phyloP scores from a whole-genome alignment of 2,329 filamentous ascomycete genomes.

The Huntiella moniliformis region DNA sequence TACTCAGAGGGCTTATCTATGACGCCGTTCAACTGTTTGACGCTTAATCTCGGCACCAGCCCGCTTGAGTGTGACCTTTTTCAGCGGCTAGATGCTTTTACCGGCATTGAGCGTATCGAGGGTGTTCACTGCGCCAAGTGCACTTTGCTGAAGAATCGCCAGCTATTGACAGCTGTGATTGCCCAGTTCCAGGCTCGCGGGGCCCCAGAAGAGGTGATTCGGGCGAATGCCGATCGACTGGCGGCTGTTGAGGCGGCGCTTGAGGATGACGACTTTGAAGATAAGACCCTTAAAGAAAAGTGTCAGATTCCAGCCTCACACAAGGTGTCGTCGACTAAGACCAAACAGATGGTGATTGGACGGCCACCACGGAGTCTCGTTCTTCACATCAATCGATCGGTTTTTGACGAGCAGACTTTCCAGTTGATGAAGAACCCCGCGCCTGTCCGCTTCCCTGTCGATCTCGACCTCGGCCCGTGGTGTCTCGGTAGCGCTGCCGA shows the following conservation, averaged over 20 bases:
- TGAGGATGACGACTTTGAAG: slow-evolving; percentile 63
- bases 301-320: slow-evolving; percentile 49
- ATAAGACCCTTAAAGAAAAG: slow-evolving; percentile 40
- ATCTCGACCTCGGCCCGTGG: slow-evolving; percentile 67
- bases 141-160: slow-evolving; percentile 46
- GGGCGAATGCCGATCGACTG: slow-evolving; percentile 36
- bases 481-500: slow-evolving; percentile 43
- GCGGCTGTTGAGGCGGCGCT: slow-evolving; percentile 50
- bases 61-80: slow-evolving; percentile 48
- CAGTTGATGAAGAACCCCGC: slow-evolving; percentile 69
- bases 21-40: slow-evolving; percentile 87
- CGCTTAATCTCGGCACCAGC: slow-evolving; percentile 55
- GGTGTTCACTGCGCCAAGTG: slow-evolving; percentile 86
- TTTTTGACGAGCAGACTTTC: slow-evolving; percentile 72
- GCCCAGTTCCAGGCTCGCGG: slow-evolving; percentile 10
- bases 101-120: slow-evolving; percentile 65
- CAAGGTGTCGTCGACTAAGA: slow-evolving; percentile 63
- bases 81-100: slow-evolving; percentile 70
- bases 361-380: slow-evolving; percentile 63
- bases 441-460: slow-evolving; percentile 54
- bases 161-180: slow-evolving; percentile 29
- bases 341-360: slow-evolving; percentile 72
- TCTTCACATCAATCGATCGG: slow-evolving; percentile 78
- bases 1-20: slow-evolving; percentile 76
- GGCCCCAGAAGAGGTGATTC: slow-evolving; percentile 29